Evolutionary conservation across 495 filamentous ascomycete genomes (phyloP).

Genomic region (Aspergillus avenaceus): DNA sequence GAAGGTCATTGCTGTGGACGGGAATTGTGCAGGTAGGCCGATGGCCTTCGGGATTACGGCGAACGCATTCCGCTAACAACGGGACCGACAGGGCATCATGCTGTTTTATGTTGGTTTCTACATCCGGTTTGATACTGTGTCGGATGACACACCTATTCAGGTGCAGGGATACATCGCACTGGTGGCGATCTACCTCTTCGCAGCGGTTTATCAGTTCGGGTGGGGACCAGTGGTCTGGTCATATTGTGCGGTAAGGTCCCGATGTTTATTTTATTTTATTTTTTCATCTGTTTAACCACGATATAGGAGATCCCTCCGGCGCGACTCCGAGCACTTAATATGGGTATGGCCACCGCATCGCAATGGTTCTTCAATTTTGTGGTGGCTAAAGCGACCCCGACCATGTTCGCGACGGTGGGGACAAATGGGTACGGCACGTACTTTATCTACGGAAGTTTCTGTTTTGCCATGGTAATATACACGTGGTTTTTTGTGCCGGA

Average conservation of each 20-base stretch:
- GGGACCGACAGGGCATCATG: background rate
- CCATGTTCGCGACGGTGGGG: background rate
- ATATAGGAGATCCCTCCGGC: background rate
- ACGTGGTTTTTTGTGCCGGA: too few species aligned
- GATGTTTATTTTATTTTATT: too few species aligned
- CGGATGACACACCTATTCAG: background rate
- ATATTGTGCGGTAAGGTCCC: background rate
- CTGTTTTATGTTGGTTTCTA: background rate
- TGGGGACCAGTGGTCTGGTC: background rate
- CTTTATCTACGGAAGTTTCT: background rate
- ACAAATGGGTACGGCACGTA: background rate
- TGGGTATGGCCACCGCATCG: background rate
- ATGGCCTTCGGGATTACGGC: background rate
- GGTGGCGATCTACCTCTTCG: background rate
- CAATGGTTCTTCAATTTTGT: background rate
- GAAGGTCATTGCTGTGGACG: background rate
- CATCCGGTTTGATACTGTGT: background rate
- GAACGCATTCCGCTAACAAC: background rate
- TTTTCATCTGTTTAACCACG: too few species aligned
- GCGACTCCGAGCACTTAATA: background rate
- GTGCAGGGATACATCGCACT: background rate
- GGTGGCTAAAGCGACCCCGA: background rate
- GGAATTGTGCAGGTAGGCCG: background rate
- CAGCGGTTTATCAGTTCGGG: background rate
- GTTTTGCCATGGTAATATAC: background rate